Evolutionary conservation across 2,329 filamentous ascomycete species (phyloP).

Genomic region (Allantophomopsis lycopodina): DNA sequence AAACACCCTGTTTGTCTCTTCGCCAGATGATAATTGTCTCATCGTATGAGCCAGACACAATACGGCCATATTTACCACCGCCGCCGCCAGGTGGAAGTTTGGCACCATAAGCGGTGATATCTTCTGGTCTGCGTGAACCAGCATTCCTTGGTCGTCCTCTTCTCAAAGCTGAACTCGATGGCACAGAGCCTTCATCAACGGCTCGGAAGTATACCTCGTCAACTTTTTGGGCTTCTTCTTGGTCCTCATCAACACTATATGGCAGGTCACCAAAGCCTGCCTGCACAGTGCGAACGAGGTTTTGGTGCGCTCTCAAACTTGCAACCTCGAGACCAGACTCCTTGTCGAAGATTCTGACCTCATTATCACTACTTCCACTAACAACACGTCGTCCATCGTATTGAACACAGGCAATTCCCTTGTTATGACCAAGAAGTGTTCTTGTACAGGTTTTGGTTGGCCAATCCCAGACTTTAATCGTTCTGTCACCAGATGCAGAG

Average conservation of each 20-base stretch:
- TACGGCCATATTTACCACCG: constrained; percentile 79
- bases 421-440: constrained; percentile 76
- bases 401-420: constrained; percentile 95
- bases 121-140: constrained; percentile 60
- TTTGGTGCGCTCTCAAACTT: constrained; percentile 66
- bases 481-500: constrained; percentile 85
- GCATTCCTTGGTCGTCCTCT: constrained; percentile 28
- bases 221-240: constrained; percentile 55
- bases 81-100: constrained; percentile 85
- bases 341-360: constrained; percentile 89
- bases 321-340: constrained; percentile 79
- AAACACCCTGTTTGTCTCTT: constrained; percentile 70
- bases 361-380: constrained; percentile 90
- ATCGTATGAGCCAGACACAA: constrained; percentile 94
- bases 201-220: constrained; percentile 61
- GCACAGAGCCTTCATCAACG: constrained; percentile 33
- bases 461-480: constrained; percentile 92
- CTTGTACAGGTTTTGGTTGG: constrained; percentile 61
- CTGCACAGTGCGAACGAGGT: constrained; percentile 86
- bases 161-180: constrained; percentile 14
- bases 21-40: constrained; percentile 94
- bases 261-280: constrained; percentile 85
- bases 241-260: constrained; percentile 63
- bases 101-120: constrained; percentile 69
- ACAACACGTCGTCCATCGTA: constrained; percentile 90